Evolutionary conservation across 148 eudicot genomes (phyloP), one percentile per base, ranked within the genome.

Genomic region (Chenopodium formosanum): DNA sequence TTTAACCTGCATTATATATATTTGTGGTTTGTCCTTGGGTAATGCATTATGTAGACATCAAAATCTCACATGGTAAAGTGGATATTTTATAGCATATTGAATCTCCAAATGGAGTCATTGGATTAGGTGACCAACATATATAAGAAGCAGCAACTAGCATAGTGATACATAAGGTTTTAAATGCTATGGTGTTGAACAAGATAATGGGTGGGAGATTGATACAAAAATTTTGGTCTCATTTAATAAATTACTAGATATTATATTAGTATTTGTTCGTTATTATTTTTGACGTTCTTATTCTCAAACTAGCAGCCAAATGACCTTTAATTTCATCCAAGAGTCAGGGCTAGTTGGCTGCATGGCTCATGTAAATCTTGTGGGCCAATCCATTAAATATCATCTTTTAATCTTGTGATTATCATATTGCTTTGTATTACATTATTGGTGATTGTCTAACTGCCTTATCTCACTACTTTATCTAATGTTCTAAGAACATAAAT

Each of bases 401-500:
- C 23, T 70, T 20, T 34, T 9, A 48, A 9, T 48, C 52, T 9
- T 48, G 14, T 13, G 19, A 20, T 71, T 71, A 19, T 71, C 27
- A 46, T 40, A 27, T 19, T 32, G 44, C 44, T 60, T 70, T 23
- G 19, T 22, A 32, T 12, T 25, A 1, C 1, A n/a, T 12, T 1
- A 23, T 34, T 31, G 23, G 19, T 76, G 50, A 16, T 13, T 52
- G 31, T 75, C 31, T 9, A 32, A 7, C 32, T 66, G 31, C 66
- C 25, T 73, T 60, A 34, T 34, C n/a, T 17, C 44, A 32, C 22
- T 69, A 50, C 48, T 48, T 64, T 4, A 4, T 32, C 66, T 77
- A 50, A 70, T 60, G 23, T 77, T 68, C 67, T 29, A 50, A 58
- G 58, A 48, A 40, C 46, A 72, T 66, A 69, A 53, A 17, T 73